Evolutionary conservation across 441 rosid genomes (phyloP).

Genomic region (Mallotus repandus): DNA sequence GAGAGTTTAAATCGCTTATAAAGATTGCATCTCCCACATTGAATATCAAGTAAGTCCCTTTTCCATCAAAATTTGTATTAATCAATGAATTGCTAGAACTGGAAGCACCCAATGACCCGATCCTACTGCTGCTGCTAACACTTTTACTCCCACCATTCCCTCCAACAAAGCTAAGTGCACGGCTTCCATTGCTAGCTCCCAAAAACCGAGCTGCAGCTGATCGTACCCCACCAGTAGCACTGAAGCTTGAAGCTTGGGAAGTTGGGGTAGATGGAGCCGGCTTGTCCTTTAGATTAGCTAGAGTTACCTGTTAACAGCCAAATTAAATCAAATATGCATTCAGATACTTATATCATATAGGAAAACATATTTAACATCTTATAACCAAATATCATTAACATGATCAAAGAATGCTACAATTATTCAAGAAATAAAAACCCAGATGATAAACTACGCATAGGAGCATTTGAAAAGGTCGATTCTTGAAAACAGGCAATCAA

Average conservation of each 20-base stretch:
- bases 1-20: constrained; percentile 95
- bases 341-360: constrained; percentile 11
- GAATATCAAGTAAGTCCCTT: constrained; percentile 94
- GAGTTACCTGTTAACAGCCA: constrained; percentile 60
- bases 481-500: constrained; percentile 1
- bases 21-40: constrained; percentile 92
- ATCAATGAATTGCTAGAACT: constrained; percentile 57
- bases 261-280: constrained; percentile 84
- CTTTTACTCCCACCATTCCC: constrained; percentile 88
- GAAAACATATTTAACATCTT: background rate
- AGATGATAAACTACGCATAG: background rate
- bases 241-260: constrained; percentile 63
- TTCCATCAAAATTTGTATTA: constrained; percentile 87
- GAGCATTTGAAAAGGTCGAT: background rate
- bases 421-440: background rate
- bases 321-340: constrained; percentile 21
- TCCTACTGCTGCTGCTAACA: constrained; percentile 59
- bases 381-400: constrained; percentile 1
- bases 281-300: constrained; percentile 93
- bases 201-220: constrained; percentile 89
- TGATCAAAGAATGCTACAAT: constrained; percentile 1
- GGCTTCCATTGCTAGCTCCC: constrained; percentile 85
- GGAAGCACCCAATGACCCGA: constrained; percentile 75
- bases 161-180: constrained; percentile 86
- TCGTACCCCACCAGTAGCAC: constrained; percentile 82